These are phyloP conservation scores for Stropharia rugosoannulata DNA, from an alignment of 768 basidiomycete genomes.

Conservation along the genomic window DNA sequence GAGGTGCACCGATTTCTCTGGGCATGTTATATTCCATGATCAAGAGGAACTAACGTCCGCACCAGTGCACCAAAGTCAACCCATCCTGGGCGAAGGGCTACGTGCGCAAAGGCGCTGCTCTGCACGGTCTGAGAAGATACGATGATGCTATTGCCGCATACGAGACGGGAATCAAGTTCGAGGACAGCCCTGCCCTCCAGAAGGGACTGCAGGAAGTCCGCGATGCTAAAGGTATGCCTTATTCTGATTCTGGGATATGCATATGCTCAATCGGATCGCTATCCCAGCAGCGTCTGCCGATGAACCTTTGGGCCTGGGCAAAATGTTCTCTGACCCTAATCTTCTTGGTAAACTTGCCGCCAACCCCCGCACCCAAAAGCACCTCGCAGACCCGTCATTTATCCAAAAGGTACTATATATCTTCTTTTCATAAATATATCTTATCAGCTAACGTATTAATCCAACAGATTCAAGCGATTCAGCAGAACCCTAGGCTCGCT, in stretches of 20 bases:
- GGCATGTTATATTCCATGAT: too few relatives aligned
- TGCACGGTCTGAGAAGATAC: conserved; percentile 79
- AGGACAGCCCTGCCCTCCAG: conserved; percentile 77
- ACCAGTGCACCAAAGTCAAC: conserved; percentile 75
- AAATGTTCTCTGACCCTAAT: conserved; percentile 83
- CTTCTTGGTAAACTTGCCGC: conserved; percentile 79
- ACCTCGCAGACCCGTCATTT: conserved; percentile 83
- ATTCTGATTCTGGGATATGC: neutral
- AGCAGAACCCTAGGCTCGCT: conserved; percentile 67
- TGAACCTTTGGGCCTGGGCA: conserved; percentile 58
- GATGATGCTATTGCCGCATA: conserved; percentile 86
- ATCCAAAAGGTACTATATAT: conserved; percentile 54
- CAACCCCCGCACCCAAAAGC: conserved; percentile 83
- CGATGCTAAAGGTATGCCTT: conserved; percentile 69
- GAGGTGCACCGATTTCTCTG: conserved; percentile 51
- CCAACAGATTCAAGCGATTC: conserved; percentile 59
- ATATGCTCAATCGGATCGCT: conserved; percentile 1
- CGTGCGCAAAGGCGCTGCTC: conserved; percentile 88
- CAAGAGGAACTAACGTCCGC: conserved; percentile 4
- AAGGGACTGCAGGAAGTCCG: conserved; percentile 90
- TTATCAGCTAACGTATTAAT: conserved; percentile 1
- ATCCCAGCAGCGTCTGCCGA: conserved; percentile 41
- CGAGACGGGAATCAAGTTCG: conserved; percentile 76
- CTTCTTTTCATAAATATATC: conserved; percentile 5
- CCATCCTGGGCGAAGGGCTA: conserved; percentile 89